Base-by-base conservation (phyloP, 257 asterid species). In the Orobanche coerulescens region DNA sequence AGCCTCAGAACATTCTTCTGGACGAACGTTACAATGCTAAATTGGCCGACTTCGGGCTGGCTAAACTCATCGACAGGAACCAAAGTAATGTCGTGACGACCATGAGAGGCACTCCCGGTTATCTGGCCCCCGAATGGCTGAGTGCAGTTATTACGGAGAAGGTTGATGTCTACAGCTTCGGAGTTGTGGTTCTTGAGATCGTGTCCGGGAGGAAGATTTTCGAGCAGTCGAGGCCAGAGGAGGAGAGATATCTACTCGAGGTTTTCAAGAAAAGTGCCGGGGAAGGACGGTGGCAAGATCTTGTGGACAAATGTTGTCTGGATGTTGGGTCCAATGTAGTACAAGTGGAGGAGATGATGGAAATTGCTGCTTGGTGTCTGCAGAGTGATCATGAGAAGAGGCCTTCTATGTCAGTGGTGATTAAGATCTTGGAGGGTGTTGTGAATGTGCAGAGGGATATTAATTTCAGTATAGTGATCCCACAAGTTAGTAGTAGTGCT, bases 161-260 rank as follows among this genome's bases (percentile, higher is more conserved):
- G 22, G 76, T 75, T 0, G 80, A 70, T 9, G 73, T 71, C 10
- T 75, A 71, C 14, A 75, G 76, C 65, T 75, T 75, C 23, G 76
- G 80, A 12, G 56, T 75, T 0, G 76, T 71, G 42, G 18, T 71
- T 20, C 48, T 75, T 24, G 76, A 75, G 14, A 66, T 71, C 4
- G 1, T 62, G 8, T 56, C 54, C 9, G 79, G 79, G 5, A 52
- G 73, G 73, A 74, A 47, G 28, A 47, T 33, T 28, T 74, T 69
- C 9, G 70, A 60, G 37, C 57, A 44, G 3, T 69, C 16, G 0
- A 22, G 8, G 54, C 63, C 66, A 0, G 79, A 69, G 33, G 70
- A 65, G 14, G 79, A 74, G 8, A 54, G 44, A 16, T 23, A 59
- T 65, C 13, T 74, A 1, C 54, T 61, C 4, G 3, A 42, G 4